phyloP scores from a whole-genome alignment of 2,329 filamentous ascomycete species.

The Colletotrichum tabaci region DNA sequence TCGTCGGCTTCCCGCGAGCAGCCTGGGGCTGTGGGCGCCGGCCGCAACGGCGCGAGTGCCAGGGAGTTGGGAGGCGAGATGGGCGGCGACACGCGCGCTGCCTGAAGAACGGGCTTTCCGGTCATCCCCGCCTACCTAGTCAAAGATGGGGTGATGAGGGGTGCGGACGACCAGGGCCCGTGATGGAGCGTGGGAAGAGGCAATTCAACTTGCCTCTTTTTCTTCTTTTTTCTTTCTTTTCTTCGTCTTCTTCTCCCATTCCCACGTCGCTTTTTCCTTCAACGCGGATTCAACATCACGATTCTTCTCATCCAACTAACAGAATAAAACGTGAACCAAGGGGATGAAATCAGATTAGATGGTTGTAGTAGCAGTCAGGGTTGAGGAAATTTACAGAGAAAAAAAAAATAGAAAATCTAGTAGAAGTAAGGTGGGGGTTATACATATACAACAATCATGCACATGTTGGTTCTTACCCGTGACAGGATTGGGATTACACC shows the following conservation, averaged over 20 bases:
- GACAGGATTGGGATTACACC: not conserved
- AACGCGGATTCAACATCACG: slow-evolving; percentile 43
- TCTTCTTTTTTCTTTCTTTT: not conserved
- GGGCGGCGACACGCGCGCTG: slow-evolving; percentile 68
- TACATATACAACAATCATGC: not conserved
- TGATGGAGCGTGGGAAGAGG: not conserved
- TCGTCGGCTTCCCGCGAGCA: slow-evolving; percentile 40
- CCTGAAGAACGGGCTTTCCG: slow-evolving; percentile 13
- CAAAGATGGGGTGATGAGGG: not conserved
- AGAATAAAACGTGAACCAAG: not conserved
- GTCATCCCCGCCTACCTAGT: slow-evolving; percentile 17
- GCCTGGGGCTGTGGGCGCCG: slow-evolving; percentile 48
- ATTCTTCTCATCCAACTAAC: slow-evolving; percentile 6
- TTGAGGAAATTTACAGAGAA: not conserved
- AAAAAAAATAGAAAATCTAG: not conserved
- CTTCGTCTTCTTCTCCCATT: not conserved
- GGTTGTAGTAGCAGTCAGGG: too few relatives aligned
- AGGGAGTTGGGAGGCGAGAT: slow-evolving; percentile 73
- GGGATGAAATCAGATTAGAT: slow-evolving; percentile 6
- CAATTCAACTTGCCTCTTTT: slow-evolving; percentile 36
- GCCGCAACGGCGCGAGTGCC: slow-evolving; percentile 33
- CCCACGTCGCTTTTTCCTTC: slow-evolving; percentile 2
- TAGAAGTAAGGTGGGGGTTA: not conserved
- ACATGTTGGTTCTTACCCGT: not conserved
- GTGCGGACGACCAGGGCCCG: not conserved